Base-by-base conservation (phyloP, 495 filamentous ascomycete genomes). In the Neurospora pannonica region DNA sequence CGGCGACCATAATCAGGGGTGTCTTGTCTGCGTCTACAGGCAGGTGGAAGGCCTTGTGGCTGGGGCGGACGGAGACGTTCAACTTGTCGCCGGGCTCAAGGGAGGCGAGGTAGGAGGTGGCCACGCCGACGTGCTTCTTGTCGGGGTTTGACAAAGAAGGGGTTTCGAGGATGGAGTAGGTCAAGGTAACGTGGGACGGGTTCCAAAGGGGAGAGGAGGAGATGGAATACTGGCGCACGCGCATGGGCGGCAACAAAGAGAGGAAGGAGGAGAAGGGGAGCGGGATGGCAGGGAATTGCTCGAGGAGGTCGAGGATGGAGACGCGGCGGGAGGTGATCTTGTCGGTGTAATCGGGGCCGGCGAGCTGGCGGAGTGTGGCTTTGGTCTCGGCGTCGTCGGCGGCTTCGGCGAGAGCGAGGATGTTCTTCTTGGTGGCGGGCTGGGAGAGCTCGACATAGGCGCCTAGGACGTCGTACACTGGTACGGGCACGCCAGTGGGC, bases 201-300 rank as follows among this genome's bases (percentile, higher is more conserved):
- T 91, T 79, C 83, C 81, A 78, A 71, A 85, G 85, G 0, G 92
- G 92, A 0, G 92, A 94, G 0, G 92, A 94, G 19, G 92, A 94
- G 81, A 95, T 93, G 43, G 89, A 92, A 80, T 94, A 95, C 79
- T 93, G 91, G 15, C 93, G 88, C 19, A 91, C 86, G 28, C 91
- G 90, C 87, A 95, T 91, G 0, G 91, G 91, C 0, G 90, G 90
- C 0, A 94, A 87, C 83, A 93, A 89, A 24, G 86, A 81, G 28
- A 94, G 87, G 83, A 90, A 94, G 24, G 85, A 79, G 34, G 86
- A 85, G 42, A 94, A 84, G 0, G 91, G 83, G 1, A 93, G 80
- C 2, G 85, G 78, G 73, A 90, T 82, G 9, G 83, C 77, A 1
- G 89, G 83, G 79, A 89, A 90, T 37, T 84, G 83, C 73, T 90